Percentiles rank a stretch among this genome's conserved stretches.
phyloP scores from a whole-genome alignment of 768 basidiomycete genomes.

The Termitomyces titanicus region DNA sequence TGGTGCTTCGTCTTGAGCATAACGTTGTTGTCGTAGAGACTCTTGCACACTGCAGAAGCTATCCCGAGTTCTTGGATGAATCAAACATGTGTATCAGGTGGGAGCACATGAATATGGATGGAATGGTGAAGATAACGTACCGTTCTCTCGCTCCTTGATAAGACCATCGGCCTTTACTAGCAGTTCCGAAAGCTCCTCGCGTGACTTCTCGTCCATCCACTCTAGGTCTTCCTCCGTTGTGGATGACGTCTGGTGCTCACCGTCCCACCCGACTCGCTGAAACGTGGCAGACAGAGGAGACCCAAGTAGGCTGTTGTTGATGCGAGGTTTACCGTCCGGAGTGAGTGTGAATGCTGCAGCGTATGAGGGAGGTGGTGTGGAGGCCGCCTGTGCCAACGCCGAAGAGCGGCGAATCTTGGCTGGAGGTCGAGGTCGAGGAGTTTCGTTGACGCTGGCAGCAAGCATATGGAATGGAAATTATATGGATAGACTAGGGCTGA shows the following conservation, averaged over 20 bases:
- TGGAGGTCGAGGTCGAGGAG: constrained; percentile 69
- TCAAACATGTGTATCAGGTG: constrained; percentile 4
- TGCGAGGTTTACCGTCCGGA: constrained; percentile 16
- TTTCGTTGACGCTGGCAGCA: constrained; percentile 33
- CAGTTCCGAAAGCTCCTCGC: constrained; percentile 67
- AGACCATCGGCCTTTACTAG: constrained; percentile 70
- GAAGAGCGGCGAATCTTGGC: constrained; percentile 57
- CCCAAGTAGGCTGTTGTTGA: constrained; percentile 30
- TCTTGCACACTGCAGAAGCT: constrained; percentile 68
- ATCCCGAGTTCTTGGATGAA: constrained; percentile 53
- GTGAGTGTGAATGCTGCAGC: constrained; percentile 36
- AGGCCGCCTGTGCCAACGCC: constrained; percentile 29
- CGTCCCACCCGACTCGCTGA: constrained; percentile 25
- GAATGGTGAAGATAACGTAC: constrained; percentile 36
- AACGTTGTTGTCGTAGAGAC: constrained; percentile 64
- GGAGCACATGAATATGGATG: neutral
- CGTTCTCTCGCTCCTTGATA: constrained; percentile 74
- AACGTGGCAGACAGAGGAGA: constrained; percentile 35
- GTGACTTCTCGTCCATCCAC: constrained; percentile 63
- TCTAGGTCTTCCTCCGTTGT: constrained; percentile 23
- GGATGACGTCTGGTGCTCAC: constrained; percentile 16
- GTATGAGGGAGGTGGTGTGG: constrained; percentile 41
- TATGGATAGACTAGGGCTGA: neutral
- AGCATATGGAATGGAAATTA: constrained; percentile 23
- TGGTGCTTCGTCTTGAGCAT: constrained; percentile 70